These are phyloP conservation scores for Mycena citricolor DNA, from an alignment of 1,284 basidiomycete genomes.

Conservation along the genomic window DNA sequence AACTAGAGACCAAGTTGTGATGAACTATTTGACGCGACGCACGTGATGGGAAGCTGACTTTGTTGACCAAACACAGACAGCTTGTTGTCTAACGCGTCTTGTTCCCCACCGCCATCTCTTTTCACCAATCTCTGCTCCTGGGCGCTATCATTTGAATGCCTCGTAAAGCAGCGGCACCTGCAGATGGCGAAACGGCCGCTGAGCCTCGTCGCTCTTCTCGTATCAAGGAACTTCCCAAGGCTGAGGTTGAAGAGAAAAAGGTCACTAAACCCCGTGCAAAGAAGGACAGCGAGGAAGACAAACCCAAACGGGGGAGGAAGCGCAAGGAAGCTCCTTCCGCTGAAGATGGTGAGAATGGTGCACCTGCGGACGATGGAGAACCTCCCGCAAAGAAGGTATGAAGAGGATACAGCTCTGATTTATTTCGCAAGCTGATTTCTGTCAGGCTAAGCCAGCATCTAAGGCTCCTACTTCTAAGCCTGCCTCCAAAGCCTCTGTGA, in stretches of 20 bases:
- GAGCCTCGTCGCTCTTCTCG: constrained; percentile 70
- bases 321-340: constrained; percentile 48
- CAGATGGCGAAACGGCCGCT: constrained; percentile 34
- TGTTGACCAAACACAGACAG: constrained; percentile 33
- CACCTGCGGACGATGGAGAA: constrained; percentile 9
- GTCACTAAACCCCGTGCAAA: constrained; percentile 60
- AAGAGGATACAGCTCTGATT: too few relatives aligned
- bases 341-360: constrained; percentile 32
- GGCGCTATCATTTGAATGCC: constrained; percentile 47
- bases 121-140: constrained; percentile 20
- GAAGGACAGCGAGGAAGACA: constrained; percentile 40
- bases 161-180: constrained; percentile 57
- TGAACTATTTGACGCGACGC: constrained; percentile 26
- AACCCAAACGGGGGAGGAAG: constrained; percentile 62
- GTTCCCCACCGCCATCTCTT: constrained; percentile 28
- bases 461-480: constrained; percentile 19
- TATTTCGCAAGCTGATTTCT: constrained; percentile 20
- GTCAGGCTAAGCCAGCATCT: neutral
- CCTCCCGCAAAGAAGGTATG: constrained; percentile 57
- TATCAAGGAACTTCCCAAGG: constrained; percentile 69
- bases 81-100: constrained; percentile 35
- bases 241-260: constrained; percentile 49
- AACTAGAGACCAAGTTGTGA: constrained; percentile 1
- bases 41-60: constrained; percentile 36
- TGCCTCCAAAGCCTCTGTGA: constrained; percentile 32